These are phyloP conservation scores for Chalciporus pseudorubinellus DNA, from an alignment of 768 basidiomycete genomes.

Conservation along the genomic window DNA sequence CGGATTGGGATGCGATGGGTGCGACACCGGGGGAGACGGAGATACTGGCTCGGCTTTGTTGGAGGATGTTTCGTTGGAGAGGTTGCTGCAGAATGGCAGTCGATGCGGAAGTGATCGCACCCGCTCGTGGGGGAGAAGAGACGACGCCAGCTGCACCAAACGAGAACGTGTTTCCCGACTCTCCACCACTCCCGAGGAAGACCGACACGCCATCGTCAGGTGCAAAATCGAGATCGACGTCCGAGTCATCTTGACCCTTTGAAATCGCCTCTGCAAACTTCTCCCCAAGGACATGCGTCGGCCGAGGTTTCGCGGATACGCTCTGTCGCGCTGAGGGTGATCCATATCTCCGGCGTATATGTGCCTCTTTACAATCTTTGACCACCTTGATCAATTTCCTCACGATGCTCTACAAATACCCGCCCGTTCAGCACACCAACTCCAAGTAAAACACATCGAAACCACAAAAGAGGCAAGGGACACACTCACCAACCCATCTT, in stretches of 20 bases:
- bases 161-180: constrained; percentile 47
- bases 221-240: constrained; percentile 77
- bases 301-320: constrained; percentile 32
- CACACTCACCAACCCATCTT: constrained; percentile 66
- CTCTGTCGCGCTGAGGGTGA: constrained; percentile 32
- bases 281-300: constrained; percentile 54
- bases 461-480: background rate
- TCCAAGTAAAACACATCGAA: background rate
- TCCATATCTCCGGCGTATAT: constrained; percentile 42
- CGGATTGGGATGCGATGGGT: constrained; percentile 29
- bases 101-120: constrained; percentile 53
- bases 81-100: constrained; percentile 66
- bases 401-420: constrained; percentile 61
- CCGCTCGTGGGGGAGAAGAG: constrained; percentile 38
- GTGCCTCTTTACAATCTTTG: constrained; percentile 73
- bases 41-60: constrained; percentile 39
- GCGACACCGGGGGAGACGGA: constrained; percentile 24
- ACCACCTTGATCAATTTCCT: constrained; percentile 80
- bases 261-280: constrained; percentile 60
- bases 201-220: constrained; percentile 45
- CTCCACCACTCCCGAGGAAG: constrained; percentile 33
- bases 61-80: constrained; percentile 48
- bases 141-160: constrained; percentile 26
- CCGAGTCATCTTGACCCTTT: constrained; percentile 56
- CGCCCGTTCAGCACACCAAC: constrained; percentile 6